Evolutionary conservation across 257 asterid genomes (phyloP).

Genomic region (Solanum chiquidenum): DNA sequence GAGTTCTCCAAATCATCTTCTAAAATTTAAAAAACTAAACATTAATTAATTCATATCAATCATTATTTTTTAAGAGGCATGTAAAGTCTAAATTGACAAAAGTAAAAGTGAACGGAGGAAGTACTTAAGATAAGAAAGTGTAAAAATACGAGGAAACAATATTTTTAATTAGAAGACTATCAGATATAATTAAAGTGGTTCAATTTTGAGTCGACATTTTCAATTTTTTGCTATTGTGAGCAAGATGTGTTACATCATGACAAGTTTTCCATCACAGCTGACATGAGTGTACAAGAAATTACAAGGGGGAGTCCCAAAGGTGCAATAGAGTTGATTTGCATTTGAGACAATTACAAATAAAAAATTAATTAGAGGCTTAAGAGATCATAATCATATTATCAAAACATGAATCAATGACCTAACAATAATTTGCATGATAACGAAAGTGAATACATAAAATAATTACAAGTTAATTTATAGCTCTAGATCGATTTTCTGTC

Average conservation of each 20-base stretch:
- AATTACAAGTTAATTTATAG: not conserved
- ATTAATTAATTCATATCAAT: too few species aligned
- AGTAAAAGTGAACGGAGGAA: too few species aligned
- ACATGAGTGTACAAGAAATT: too few species aligned
- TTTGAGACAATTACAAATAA: not conserved
- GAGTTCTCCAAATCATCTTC: too few species aligned
- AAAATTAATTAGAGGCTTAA: too few species aligned
- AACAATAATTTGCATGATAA: too few species aligned
- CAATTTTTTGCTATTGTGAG: not conserved
- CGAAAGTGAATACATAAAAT: not conserved
- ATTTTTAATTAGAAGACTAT: not conserved
- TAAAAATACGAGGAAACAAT: too few species aligned
- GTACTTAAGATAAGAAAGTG: not conserved
- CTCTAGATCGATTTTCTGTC: too few species aligned
- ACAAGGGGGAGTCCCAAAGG: too few species aligned
- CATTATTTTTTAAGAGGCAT: not conserved
- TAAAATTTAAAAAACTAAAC: too few species aligned
- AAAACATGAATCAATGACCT: too few species aligned
- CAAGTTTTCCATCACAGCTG: not conserved
- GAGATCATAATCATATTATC: not conserved
- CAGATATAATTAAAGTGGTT: not conserved
- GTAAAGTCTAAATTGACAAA: too few species aligned
- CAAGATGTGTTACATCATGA: not conserved
- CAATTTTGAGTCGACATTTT: not conserved
- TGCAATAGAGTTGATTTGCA: not conserved